A percentile compares a stretch with the other conserved stretches of the same genome.
Evolutionary conservation across 139 green algal species (phyloP).

Genomic region (Ostreobium quekettii): DNA sequence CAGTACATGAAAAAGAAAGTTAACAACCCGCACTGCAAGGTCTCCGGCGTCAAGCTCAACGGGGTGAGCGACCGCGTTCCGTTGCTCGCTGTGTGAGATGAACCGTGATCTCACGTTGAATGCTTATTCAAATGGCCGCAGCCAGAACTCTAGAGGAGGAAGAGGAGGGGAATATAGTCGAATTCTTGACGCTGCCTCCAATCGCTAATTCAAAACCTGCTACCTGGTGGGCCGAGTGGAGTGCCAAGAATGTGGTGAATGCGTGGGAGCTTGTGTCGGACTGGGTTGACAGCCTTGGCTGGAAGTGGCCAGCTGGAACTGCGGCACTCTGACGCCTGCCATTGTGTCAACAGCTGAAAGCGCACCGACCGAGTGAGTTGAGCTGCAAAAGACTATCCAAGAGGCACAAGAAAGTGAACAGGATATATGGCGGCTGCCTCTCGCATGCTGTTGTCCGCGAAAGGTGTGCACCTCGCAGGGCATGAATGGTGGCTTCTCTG

Average conservation of each 20-base stretch:
- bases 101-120: slow-evolving; percentile 1
- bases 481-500: too few relatives aligned
- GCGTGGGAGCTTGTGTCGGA: background rate
- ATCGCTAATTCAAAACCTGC: background rate
- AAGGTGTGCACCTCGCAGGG: too few relatives aligned
- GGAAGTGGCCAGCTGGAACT: background rate
- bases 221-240: background rate
- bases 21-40: slow-evolving; percentile 63
- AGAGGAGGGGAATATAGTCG: too few relatives aligned
- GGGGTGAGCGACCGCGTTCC: slow-evolving; percentile 73
- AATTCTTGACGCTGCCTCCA: background rate
- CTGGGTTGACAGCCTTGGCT: background rate
- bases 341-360: slow-evolving; percentile 40
- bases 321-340: background rate
- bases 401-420: slow-evolving; percentile 89
- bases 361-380: slow-evolving; percentile 48
- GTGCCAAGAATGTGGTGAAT: slow-evolving; percentile 1
- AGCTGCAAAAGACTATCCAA: slow-evolving; percentile 69
- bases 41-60: slow-evolving; percentile 67
- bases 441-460: slow-evolving; percentile 73
- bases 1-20: slow-evolving; percentile 88
- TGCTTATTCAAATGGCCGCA: background rate
- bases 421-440: slow-evolving; percentile 88
- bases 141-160: too few relatives aligned
- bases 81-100: too few relatives aligned